Base-by-base conservation (phyloP, 1,284 basidiomycete genomes). In the Cryptococcus neoformans region DNA sequence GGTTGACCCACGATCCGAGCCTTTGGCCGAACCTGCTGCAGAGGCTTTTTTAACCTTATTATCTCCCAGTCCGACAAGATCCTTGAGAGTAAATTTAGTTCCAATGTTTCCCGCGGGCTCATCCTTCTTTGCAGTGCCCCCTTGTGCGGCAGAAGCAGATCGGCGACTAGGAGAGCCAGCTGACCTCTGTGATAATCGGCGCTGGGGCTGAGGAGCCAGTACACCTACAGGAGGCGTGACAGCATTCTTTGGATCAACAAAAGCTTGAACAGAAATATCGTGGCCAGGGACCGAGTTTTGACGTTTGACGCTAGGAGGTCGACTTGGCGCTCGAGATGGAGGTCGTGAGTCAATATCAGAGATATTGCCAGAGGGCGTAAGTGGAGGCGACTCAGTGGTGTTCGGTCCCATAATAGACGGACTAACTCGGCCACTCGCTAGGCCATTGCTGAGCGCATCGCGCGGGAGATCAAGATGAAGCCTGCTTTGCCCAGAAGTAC, bases 81-180 rank as follows among this genome's bases (percentile, higher is more conserved):
- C 89, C 70, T 88, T 92, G 67, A 93, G 82, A 39, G 82, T 88
- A 77, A 92, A 92, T 77, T 88, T 91, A 76, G 85, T 84, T 12
- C 81, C 82, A 14, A 50, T 58, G 8, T 60, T 44, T 39, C 83
- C 81, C 59, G 57, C 64, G 60, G 64, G 75, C 35, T 72, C 69
- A 42, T 72, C 63, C 51, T 73, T 70, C 51, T 68, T 66, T 21
- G 44, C 65, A 21, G 21, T 21, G 11, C 47, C 60, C 7, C 62
- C 65, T 40, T 54, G 61, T 21, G 21, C 21, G 21, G 21, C 21
- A 2, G 62, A 62, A 14, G 58, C 60, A 9, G 65, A 54, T 35
- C 64, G 62, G 16, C 54, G 55, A 14, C 45, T 57, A 10, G 57
- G 56, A 3, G 64, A 64, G 2, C 66, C 68, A 0, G 62, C 59